Base-by-base conservation (phyloP, 305 asterid genomes). In the Fraxinus sp. region DNA sequence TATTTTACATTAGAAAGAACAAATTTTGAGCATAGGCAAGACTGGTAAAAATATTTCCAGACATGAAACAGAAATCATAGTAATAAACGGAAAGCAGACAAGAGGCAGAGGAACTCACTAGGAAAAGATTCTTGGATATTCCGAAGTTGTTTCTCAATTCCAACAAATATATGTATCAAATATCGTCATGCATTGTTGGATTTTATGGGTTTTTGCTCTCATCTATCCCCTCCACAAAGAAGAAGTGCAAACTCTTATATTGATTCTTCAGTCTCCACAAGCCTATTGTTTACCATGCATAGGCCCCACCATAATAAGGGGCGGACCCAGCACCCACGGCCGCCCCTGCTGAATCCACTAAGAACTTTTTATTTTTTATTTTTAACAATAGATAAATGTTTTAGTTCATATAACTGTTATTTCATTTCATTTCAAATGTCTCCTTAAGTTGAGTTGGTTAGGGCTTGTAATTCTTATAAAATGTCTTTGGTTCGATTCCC, bases 81-180 rank as follows among this genome's bases (percentile, higher is more conserved):
- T 74, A 83, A 52, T 22, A 80, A 82, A 64, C 66, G 68, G 73
- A 75, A 52, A 84, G 18, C 75, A 70, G 75, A 70, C 75, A 70
- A 30, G 75, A 70, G n/a, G 36, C 37, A 30, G 86, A 86, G 89
- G 35, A 81, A 83, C 89, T 87, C 85, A 84, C 89, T 79, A 46
- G 24, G 49, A 11, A n/a, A 55, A 89, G 92, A 92, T 90, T 91
- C 93, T 86, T 89, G 93, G 87, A 93, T 89, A 89, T 92, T 90
- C 92, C 91, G 85, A 84, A 73, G 70, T 55, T 55, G 66, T 55
- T 72, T 62, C 39, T 46, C 79, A 81, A 71, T 75, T 83, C 79
- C 83, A 30, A 79, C 49, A 84, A 79, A 80, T 26, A 52, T 85
- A 85, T 52, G 64, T 55, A n/a, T 55, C 26, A 55, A 55, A 55